A percentile compares a stretch with the other conserved stretches of the same genome.
These are phyloP conservation scores for Globisporangium nunn DNA, from an alignment of 352 stramenopile genomes.

Conservation along the genomic window DNA sequence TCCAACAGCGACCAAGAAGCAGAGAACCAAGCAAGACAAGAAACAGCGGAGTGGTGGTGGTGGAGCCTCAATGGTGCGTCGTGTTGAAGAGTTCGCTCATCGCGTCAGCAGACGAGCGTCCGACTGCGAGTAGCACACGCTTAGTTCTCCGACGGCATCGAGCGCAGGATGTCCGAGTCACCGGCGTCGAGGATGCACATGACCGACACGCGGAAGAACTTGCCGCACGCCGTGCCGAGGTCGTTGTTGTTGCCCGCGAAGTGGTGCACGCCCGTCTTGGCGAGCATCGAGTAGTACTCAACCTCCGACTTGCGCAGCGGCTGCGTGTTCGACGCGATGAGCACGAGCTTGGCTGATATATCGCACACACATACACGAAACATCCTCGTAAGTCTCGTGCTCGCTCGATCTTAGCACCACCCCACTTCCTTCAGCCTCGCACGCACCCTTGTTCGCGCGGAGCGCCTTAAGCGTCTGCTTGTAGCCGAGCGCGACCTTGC, in stretches of 20 bases:
- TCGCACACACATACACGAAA: background rate
- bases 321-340: conserved; percentile 97
- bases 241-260: conserved; percentile 98
- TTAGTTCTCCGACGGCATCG: conserved; percentile 46
- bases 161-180: conserved; percentile 98
- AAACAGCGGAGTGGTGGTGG: background rate
- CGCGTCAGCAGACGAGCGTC: background rate
- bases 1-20: background rate
- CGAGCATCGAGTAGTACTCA: conserved; percentile 99
- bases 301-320: conserved; percentile 98
- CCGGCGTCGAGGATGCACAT: conserved; percentile 95
- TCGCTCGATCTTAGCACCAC: too few species aligned
- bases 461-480: conserved; percentile 98
- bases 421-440: too few species aligned
- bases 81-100: conserved; percentile 5
- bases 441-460: conserved; percentile 87
- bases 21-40: background rate
- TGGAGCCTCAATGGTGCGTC: conserved; percentile 12
- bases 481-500: conserved; percentile 98
- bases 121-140: background rate
- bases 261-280: conserved; percentile 98
- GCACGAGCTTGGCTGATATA: conserved; percentile 92
- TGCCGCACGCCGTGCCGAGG: conserved; percentile 98
- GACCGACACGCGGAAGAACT: conserved; percentile 98
- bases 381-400: background rate